These are phyloP conservation scores for Yarrowia sp. DNA, from an alignment of 805 yeast genomes.

Conservation along the genomic window DNA sequence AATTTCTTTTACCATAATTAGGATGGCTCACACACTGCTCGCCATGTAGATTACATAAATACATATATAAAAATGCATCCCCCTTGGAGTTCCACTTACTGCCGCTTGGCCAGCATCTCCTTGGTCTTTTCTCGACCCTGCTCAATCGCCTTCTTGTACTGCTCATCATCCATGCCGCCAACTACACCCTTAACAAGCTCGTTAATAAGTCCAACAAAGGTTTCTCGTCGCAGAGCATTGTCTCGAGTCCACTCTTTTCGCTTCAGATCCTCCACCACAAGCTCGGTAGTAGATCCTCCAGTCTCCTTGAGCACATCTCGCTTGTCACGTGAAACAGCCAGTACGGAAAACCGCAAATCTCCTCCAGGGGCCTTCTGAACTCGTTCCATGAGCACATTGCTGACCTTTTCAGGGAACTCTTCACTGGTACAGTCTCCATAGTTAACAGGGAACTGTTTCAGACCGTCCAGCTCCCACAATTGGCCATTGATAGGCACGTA, in stretches of 20 bases:
- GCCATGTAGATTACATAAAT: no score
- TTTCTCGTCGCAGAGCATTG: constrained; percentile 53
- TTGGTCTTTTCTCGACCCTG: constrained; percentile 23
- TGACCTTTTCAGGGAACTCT: constrained; percentile 46
- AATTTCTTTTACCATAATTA: not conserved
- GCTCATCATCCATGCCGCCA: constrained; percentile 30
- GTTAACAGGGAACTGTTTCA: constrained; percentile 53
- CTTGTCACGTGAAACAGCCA: constrained; percentile 54
- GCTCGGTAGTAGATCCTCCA: constrained; percentile 42
- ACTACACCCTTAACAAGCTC: constrained; percentile 48
- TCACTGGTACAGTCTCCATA: constrained; percentile 48
- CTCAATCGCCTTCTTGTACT: constrained; percentile 29
- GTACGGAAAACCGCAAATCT: constrained; percentile 56
- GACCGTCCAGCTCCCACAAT: constrained; percentile 63
- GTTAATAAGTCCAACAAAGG: constrained; percentile 52
- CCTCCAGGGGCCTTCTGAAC: constrained; percentile 46
- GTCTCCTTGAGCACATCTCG: constrained; percentile 41
- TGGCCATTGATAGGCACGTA: constrained; percentile 47
- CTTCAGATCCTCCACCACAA: constrained; percentile 46
- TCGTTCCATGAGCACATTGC: constrained; percentile 48
- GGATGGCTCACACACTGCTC: no score
- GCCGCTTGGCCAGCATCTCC: constrained; percentile 17
- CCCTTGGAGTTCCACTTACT: not conserved
- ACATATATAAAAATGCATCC: not conserved
- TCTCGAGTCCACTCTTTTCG: constrained; percentile 55